Conservation (phyloP, 2,329 filamentous ascomycete genomes). For the Leptosphaerulina australis region DNA sequence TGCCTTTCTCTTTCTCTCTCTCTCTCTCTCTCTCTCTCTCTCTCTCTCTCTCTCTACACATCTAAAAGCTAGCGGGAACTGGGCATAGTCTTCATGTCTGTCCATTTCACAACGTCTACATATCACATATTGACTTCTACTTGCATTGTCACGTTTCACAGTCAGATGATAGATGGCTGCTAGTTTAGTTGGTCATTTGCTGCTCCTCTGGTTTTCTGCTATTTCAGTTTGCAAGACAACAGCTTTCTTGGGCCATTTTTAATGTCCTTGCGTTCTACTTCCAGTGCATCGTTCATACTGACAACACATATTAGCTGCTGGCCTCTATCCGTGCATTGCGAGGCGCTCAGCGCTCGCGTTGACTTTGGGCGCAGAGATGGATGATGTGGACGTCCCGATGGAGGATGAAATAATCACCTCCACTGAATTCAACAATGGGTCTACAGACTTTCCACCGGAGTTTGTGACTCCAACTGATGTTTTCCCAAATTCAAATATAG, state of each 20-base stretch:
- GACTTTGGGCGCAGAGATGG: constrained; percentile 27
- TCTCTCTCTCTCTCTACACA: no score
- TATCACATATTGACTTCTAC: not conserved
- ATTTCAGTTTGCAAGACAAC: not conserved
- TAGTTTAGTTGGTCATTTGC: not conserved
- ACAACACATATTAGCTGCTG: constrained; percentile 14
- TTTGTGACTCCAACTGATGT: constrained; percentile 42
- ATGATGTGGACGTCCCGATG: constrained; percentile 40
- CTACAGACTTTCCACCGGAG: constrained; percentile 22
- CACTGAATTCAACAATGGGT: constrained; percentile 41
- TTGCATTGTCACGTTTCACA: not conserved
- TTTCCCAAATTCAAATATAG: constrained; percentile 25
- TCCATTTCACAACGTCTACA: not conserved
- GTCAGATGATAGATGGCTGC: not conserved
- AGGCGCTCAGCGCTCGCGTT: constrained; percentile 27
- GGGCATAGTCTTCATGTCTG: no score
- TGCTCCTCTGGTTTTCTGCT: not conserved
- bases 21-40: not conserved
- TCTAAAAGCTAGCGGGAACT: no score
- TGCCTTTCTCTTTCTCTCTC: not conserved
- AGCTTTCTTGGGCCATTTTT: not conserved
- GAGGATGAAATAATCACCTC: constrained; percentile 40
- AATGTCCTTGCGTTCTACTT: not conserved
- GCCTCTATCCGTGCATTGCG: constrained; percentile 18
- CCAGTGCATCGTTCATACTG: not conserved